These are phyloP conservation scores for Leersia perrieri DNA, from an alignment of 176 grass and related monocot species.

Conservation along the genomic window DNA sequence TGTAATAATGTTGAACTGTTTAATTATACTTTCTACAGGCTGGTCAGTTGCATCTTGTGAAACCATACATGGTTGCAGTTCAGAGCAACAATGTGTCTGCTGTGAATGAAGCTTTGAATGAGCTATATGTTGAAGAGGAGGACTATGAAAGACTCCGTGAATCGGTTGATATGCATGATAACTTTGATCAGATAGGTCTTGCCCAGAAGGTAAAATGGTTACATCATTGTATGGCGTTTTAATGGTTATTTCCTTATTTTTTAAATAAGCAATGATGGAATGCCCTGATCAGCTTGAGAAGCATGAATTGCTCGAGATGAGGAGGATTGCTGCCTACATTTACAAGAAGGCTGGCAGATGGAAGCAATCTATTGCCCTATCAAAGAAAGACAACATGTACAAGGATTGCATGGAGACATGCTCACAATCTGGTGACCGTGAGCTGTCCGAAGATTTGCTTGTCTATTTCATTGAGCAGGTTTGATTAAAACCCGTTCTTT, in stretches of 20 bases:
- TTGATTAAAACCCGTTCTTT: not conserved
- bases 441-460: conserved; percentile 88
- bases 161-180: conserved; percentile 97
- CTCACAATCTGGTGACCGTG: conserved; percentile 88
- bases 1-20: conserved; percentile 12
- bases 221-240: not conserved
- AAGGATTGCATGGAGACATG: conserved; percentile 99
- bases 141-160: conserved; percentile 91
- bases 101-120: conserved; percentile 97
- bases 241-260: not conserved
- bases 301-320: conserved; percentile 98
- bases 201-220: conserved; percentile 74
- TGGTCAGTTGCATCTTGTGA: conserved; percentile 88
- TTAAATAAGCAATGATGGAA: conserved; percentile 15
- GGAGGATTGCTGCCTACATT: conserved; percentile 97
- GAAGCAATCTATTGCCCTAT: conserved; percentile 93
- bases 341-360: conserved; percentile 99
- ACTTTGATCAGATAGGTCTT: conserved; percentile 99
- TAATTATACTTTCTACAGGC: conserved; percentile 54
- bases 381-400: conserved; percentile 98
- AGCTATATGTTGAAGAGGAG: conserved; percentile 95
- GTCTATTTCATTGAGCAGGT: conserved; percentile 98
- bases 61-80: conserved; percentile 98
- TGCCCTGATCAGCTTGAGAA: conserved; percentile 73
- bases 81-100: conserved; percentile 96